A percentile compares a stretch with the other conserved stretches of the same genome.
Evolutionary conservation across 2,329 filamentous ascomycete species (phyloP).

Genomic region (Alternaria ventricosa): DNA sequence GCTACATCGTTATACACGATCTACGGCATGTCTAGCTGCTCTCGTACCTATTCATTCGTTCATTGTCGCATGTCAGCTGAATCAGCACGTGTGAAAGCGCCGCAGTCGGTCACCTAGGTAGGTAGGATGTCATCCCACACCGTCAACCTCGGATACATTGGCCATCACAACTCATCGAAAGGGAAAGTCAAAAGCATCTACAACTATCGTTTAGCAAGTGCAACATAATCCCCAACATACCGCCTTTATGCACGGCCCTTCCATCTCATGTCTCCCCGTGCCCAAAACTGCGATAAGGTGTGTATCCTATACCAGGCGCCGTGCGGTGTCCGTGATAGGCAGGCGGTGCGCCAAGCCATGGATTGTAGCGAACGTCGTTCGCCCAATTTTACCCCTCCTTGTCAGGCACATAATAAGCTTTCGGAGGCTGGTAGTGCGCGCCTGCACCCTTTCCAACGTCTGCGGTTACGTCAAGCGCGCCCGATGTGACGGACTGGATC

Average conservation of each 20-base stretch:
- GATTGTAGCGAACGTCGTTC: slow-evolving; percentile 22
- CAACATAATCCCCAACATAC: too few species aligned
- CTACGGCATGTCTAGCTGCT: too few species aligned
- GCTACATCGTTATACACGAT: too few species aligned
- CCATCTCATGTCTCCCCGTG: neutral
- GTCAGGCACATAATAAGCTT: neutral
- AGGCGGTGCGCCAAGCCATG: slow-evolving; percentile 7
- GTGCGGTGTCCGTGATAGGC: slow-evolving; percentile 2
- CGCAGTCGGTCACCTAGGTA: too few species aligned
- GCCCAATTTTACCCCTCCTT: neutral
- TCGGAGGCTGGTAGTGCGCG: neutral
- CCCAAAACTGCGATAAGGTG: slow-evolving; percentile 1
- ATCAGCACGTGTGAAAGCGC: too few species aligned
- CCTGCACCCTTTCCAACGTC: neutral
- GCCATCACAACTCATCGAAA: too few species aligned
- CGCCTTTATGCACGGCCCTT: neutral
- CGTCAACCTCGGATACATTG: too few species aligned
- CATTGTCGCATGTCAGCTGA: too few species aligned
- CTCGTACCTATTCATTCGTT: too few species aligned
- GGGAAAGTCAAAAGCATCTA: too few species aligned
- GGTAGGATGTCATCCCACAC: too few species aligned
- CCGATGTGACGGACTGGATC: neutral
- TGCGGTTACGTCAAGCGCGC: neutral
- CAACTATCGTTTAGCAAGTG: too few species aligned
- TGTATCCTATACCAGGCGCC: neutral